Evolutionary conservation across 768 basidiomycete genomes (phyloP).

Genomic region (Kwoniella shandongensis): DNA sequence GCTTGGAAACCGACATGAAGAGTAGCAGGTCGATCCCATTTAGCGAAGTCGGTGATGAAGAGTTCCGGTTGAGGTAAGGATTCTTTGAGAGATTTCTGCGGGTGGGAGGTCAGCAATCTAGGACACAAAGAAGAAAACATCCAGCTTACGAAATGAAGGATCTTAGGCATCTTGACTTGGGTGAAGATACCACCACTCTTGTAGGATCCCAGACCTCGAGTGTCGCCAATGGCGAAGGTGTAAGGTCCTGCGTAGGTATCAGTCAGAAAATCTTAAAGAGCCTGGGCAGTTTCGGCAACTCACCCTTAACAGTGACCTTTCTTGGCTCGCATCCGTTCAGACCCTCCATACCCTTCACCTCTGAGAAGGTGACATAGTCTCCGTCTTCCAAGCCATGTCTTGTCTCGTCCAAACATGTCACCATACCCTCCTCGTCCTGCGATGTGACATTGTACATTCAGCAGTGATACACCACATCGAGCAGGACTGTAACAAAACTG

Average conservation of each 20-base stretch:
- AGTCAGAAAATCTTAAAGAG: neutral
- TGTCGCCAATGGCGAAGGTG: conserved; percentile 94
- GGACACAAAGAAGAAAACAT: neutral
- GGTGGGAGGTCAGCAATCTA: conserved; percentile 4
- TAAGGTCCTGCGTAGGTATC: conserved; percentile 65
- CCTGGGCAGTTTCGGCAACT: conserved; percentile 10
- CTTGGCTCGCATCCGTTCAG: conserved; percentile 87
- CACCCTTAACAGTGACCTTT: conserved; percentile 83
- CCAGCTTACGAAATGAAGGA: conserved; percentile 80
- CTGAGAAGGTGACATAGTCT: conserved; percentile 92
- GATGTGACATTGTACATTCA: too few species aligned
- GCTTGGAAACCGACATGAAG: conserved; percentile 95
- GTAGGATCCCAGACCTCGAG: conserved; percentile 72
- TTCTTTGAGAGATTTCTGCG: conserved; percentile 93
- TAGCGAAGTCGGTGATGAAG: conserved; percentile 94
- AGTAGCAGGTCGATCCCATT: conserved; percentile 86
- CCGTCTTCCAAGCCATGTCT: conserved; percentile 98
- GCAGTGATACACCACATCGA: conserved; percentile 9
- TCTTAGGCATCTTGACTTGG: conserved; percentile 98
- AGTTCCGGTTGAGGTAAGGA: conserved; percentile 77
- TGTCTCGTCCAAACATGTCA: conserved; percentile 94
- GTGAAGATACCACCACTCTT: conserved; percentile 89
- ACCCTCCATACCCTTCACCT: conserved; percentile 91
- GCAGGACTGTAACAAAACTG: neutral
- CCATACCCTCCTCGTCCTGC: conserved; percentile 88